phyloP scores from a whole-genome alignment of 805 yeast species.

The Starmerella gropengiesseri region DNA sequence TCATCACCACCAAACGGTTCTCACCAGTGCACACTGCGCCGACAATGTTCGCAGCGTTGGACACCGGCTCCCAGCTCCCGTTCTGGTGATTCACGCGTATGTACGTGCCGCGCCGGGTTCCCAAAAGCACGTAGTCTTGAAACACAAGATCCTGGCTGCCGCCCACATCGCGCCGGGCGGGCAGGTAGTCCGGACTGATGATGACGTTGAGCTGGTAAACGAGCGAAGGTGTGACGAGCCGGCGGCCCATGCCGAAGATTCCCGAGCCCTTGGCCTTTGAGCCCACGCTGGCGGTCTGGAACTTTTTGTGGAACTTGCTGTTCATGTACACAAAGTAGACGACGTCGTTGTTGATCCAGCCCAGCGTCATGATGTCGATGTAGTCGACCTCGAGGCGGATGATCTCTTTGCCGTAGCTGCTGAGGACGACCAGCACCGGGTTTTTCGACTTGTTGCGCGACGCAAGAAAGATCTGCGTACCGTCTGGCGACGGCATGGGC shows the following conservation, averaged over 20 bases:
- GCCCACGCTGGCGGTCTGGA: slow-evolving; percentile 14
- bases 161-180: slow-evolving; percentile 6
- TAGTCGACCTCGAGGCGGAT: slow-evolving; percentile 16
- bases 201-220: slow-evolving; percentile 8
- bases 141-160: slow-evolving; percentile 16
- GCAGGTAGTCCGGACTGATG: slow-evolving; percentile 13
- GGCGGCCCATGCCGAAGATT: slow-evolving; percentile 17
- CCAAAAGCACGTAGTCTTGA: slow-evolving; percentile 17
- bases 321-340: slow-evolving; percentile 21
- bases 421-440: slow-evolving; percentile 10
- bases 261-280: slow-evolving; percentile 13
- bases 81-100: slow-evolving; percentile 15
- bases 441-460: slow-evolving; percentile 9
- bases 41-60: slow-evolving; percentile 13
- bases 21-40: slow-evolving; percentile 12
- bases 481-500: slow-evolving; percentile 19
- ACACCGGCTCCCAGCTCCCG: slow-evolving; percentile 16
- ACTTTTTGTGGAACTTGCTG: slow-evolving; percentile 19
- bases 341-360: slow-evolving; percentile 18
- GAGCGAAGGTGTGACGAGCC: slow-evolving; percentile 8
- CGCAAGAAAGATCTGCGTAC: slow-evolving; percentile 17
- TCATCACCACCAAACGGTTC: neutral
- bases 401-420: slow-evolving; percentile 19
- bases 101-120: slow-evolving; percentile 13
- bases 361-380: slow-evolving; percentile 16